A percentile compares a stretch with the other conserved stretches of the same genome.
phyloP scores from a whole-genome alignment of 2,329 filamentous ascomycete genomes.

The Cordyceps pruinosa region DNA sequence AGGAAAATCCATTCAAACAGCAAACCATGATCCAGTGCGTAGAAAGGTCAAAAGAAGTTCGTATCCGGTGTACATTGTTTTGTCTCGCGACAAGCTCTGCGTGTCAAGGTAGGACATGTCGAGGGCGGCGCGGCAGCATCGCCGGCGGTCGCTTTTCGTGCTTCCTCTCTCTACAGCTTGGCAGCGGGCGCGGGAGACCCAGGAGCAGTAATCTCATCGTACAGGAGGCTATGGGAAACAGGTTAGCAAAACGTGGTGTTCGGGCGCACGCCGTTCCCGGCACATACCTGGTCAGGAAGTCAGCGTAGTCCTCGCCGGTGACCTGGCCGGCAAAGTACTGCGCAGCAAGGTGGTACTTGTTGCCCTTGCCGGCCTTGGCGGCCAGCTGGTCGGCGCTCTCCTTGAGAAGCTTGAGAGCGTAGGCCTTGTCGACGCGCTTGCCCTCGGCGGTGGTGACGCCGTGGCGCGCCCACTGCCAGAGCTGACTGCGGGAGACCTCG shows the following conservation, averaged over 20 bases:
- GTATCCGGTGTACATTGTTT: slow-evolving; percentile 1
- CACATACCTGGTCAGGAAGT: slow-evolving; percentile 79
- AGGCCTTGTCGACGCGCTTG: slow-evolving; percentile 88
- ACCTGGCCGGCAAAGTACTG: slow-evolving; percentile 92
- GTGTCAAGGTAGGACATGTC: not conserved
- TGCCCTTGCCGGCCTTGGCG: slow-evolving; percentile 70
- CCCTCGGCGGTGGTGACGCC: slow-evolving; percentile 73
- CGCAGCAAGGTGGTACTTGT: slow-evolving; percentile 85
- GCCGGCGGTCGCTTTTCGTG: not conserved
- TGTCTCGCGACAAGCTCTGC: not conserved
- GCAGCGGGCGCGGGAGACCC: slow-evolving; percentile 54
- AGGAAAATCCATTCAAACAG: not conserved
- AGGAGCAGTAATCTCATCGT: slow-evolving; percentile 78
- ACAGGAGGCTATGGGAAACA: slow-evolving; percentile 55
- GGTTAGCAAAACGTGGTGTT: slow-evolving; percentile 14
- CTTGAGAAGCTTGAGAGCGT: slow-evolving; percentile 76
- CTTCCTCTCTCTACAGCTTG: slow-evolving; percentile 51
- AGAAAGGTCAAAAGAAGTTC: not conserved
- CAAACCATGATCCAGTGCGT: slow-evolving; percentile 1
- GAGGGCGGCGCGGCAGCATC: not conserved
- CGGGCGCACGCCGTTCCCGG: not conserved
- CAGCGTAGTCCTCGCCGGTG: slow-evolving; percentile 94
- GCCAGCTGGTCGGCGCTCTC: slow-evolving; percentile 75
- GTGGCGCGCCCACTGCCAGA: slow-evolving; percentile 90
- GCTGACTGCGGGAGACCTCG: slow-evolving; percentile 87